phyloP scores from a whole-genome alignment of 1,284 basidiomycete genomes.

The Xerocomus minutiporus region DNA sequence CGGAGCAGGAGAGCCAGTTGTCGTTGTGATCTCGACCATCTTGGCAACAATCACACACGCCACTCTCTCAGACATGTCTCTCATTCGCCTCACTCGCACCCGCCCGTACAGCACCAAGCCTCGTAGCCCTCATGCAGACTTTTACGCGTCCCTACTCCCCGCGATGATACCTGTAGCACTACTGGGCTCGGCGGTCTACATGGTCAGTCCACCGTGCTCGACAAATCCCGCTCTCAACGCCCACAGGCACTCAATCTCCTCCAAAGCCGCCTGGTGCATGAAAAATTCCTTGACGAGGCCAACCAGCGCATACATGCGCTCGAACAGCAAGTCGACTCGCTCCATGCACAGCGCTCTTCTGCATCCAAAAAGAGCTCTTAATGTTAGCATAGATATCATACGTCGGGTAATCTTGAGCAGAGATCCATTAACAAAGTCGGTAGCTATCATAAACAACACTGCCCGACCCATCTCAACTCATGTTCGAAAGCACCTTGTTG shows the following conservation, averaged over 20 bases:
- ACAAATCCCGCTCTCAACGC: constrained; percentile 15
- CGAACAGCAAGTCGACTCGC: constrained; percentile 54
- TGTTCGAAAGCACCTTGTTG: constrained; percentile 37
- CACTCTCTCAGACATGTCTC: constrained; percentile 1
- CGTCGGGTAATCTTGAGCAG: background rate
- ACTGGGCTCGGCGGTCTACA: constrained; percentile 71
- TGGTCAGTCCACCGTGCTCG: constrained; percentile 40
- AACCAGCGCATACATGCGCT: constrained; percentile 46
- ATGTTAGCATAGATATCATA: background rate
- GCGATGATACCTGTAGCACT: constrained; percentile 73
- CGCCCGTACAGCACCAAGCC: constrained; percentile 8
- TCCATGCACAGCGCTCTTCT: constrained; percentile 24
- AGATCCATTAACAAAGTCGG: background rate
- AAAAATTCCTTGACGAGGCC: constrained; percentile 65
- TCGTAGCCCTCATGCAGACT: constrained; percentile 52
- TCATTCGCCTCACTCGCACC: constrained; percentile 1
- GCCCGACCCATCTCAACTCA: constrained; percentile 13
- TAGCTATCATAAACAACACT: background rate
- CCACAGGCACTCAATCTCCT: constrained; percentile 58
- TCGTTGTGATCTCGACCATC: constrained; percentile 11
- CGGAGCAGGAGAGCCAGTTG: background rate
- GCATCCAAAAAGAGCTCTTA: background rate
- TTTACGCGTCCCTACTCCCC: constrained; percentile 65
- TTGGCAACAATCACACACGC: constrained; percentile 15
- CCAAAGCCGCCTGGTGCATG: constrained; percentile 60